Conservation (phyloP, 2,329 filamentous ascomycete genomes). For the Curvularia spicifera region DNA sequence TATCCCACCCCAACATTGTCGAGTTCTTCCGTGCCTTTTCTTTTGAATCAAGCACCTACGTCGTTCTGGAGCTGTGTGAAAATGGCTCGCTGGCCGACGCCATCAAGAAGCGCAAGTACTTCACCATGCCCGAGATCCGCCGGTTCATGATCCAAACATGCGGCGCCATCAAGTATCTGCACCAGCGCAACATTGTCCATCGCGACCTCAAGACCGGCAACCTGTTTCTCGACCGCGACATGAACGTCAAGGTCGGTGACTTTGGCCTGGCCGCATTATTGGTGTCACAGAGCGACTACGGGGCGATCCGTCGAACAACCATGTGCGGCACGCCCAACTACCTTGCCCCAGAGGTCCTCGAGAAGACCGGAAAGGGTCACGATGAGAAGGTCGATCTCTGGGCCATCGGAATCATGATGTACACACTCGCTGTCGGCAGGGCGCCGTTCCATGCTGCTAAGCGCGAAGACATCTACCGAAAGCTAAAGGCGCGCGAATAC, state of each 20-base stretch:
- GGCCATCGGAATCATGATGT: slow-evolving; percentile 98
- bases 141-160: slow-evolving; percentile 94
- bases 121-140: slow-evolving; percentile 92
- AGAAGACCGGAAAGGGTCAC: slow-evolving; percentile 92
- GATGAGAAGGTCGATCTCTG: slow-evolving; percentile 98
- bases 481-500: slow-evolving; percentile 73
- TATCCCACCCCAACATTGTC: slow-evolving; percentile 94
- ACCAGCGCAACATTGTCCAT: slow-evolving; percentile 93
- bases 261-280: slow-evolving; percentile 93
- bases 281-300: slow-evolving; percentile 88
- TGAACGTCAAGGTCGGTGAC: slow-evolving; percentile 98
- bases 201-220: slow-evolving; percentile 98
- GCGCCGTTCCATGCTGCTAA: slow-evolving; percentile 94
- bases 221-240: slow-evolving; percentile 88
- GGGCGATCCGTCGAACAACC: slow-evolving; percentile 80
- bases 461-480: slow-evolving; percentile 81
- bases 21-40: slow-evolving; percentile 94
- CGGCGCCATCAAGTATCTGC: slow-evolving; percentile 97
- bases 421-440: slow-evolving; percentile 95
- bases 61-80: slow-evolving; percentile 90
- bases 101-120: slow-evolving; percentile 87
- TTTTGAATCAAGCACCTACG: slow-evolving; percentile 86
- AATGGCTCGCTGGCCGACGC: slow-evolving; percentile 98
- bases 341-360: slow-evolving; percentile 93
- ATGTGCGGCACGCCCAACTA: slow-evolving; percentile 98